These are phyloP conservation scores for Oryza officinalis DNA, from an alignment of 176 grass and related monocot species.

Conservation along the genomic window DNA sequence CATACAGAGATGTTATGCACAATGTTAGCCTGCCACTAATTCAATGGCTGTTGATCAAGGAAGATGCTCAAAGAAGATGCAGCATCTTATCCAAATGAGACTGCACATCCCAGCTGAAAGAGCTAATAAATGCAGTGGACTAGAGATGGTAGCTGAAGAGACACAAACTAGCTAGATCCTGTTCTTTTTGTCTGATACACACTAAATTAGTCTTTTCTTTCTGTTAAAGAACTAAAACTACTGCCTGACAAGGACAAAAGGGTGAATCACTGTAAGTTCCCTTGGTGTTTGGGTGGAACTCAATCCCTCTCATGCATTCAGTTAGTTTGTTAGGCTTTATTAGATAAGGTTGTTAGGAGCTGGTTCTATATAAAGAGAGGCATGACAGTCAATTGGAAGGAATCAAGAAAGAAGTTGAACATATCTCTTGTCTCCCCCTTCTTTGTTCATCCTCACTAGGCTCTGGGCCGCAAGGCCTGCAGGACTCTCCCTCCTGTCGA, in stretches of 20 bases:
- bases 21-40: background rate
- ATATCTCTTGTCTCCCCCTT: no score
- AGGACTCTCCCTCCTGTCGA: no score
- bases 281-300: background rate
- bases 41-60: conserved; percentile 11
- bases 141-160: background rate
- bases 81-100: conserved; percentile 13
- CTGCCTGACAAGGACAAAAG: background rate
- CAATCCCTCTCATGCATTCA: no score
- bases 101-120: background rate
- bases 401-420: no score
- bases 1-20: background rate
- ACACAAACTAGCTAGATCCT: background rate
- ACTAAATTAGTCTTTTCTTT: background rate
- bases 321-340: no score
- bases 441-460: no score
- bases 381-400: no score
- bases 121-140: background rate
- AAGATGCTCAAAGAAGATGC: conserved; percentile 13
- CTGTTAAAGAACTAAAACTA: background rate
- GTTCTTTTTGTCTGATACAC: background rate
- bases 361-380: no score
- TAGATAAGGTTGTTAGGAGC: no score
- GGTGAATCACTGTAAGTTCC: background rate
- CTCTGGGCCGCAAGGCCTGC: no score